A percentile compares a stretch with the other conserved stretches of the same genome.
These are phyloP conservation scores for grape (Vitis vinifera) DNA, from an alignment of 164 flowering plant genomes.

Conservation along the genomic window ASM3070453v1 NC_081810.1:22524501-22525000, in stretches of 20 bases:
- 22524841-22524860: constrained; percentile 87
- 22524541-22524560: too few relatives aligned
- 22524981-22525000: constrained; percentile 73
- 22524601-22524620: not conserved
- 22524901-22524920: constrained; percentile 85
- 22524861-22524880: constrained; percentile 95
- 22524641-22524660: too few relatives aligned
- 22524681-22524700: too few relatives aligned
- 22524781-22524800: constrained; percentile 49
- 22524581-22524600: not conserved
- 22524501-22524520: too few relatives aligned
- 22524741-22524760: not conserved
- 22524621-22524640: too few relatives aligned
- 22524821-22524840: constrained; percentile 92
- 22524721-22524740: too few relatives aligned
- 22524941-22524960: constrained; percentile 89
- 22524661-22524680: too few relatives aligned
- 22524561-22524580: not conserved
- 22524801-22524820: constrained; percentile 91
- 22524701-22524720: too few relatives aligned
- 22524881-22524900: constrained; percentile 99
- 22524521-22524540: too few relatives aligned
- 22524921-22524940: constrained; percentile 94
- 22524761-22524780: constrained; percentile 8
- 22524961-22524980: constrained; percentile 87